phyloP scores from a whole-genome alignment of 148 eudicot genomes.

The Rhododendron molle region DNA sequence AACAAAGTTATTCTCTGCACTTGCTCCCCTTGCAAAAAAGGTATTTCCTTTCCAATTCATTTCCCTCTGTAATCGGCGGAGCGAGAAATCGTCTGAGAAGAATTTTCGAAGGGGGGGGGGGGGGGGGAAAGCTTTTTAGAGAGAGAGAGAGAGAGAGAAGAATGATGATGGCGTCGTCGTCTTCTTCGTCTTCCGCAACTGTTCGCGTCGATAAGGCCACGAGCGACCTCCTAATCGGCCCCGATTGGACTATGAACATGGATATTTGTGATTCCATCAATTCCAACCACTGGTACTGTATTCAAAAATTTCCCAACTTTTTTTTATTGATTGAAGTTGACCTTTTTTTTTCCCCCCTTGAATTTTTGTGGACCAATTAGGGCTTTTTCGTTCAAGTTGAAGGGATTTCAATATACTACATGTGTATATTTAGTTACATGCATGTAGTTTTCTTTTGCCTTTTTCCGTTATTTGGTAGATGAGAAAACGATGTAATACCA shows the following conservation, averaged over 20 bases:
- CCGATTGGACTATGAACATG: slow-evolving; percentile 95
- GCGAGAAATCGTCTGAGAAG: background rate
- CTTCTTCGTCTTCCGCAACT: slow-evolving; percentile 44
- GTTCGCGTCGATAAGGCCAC: slow-evolving; percentile 86
- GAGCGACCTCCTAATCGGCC: slow-evolving; percentile 76
- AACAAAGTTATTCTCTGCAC: background rate
- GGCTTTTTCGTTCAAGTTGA: background rate
- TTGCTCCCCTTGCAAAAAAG: background rate
- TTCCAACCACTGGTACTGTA: slow-evolving; percentile 55
- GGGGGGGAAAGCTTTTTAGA: background rate
- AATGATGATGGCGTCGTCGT: slow-evolving; percentile 9
- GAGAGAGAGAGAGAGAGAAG: background rate
- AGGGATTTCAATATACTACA: background rate
- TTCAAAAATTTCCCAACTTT: background rate
- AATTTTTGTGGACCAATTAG: background rate
- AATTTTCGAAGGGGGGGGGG: too few species aligned
- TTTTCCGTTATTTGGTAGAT: background rate
- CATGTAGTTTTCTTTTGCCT: background rate
- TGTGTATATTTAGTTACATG: background rate
- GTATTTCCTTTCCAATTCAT: background rate
- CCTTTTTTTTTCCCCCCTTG: background rate
- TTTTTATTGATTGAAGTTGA: background rate
- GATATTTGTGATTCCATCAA: slow-evolving; percentile 83
- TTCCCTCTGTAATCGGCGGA: background rate
- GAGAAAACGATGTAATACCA: background rate